Evolutionary conservation across 495 filamentous ascomycete species (phyloP).

Genomic region (Emericellopsis terricola): DNA sequence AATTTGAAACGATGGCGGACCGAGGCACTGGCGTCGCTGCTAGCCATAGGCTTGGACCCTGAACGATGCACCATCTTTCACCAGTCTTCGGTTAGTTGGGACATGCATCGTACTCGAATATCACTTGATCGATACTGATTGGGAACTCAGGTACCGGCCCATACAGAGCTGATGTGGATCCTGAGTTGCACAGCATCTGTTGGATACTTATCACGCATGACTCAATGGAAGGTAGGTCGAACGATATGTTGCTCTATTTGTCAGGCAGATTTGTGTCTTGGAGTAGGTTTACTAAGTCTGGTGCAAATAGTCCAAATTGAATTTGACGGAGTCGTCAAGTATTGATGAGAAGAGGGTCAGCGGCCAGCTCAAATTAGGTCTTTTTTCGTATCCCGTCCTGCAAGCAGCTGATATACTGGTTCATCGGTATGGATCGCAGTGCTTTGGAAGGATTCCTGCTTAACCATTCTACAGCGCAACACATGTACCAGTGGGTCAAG

Average conservation of each 20-base stretch:
- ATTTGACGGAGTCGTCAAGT: constrained; percentile 33
- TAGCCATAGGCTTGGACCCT: constrained; percentile 73
- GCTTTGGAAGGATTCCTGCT: not conserved
- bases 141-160: constrained; percentile 56
- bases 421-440: constrained; percentile 35
- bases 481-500: constrained; percentile 89
- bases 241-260: not conserved
- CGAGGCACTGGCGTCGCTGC: constrained; percentile 58
- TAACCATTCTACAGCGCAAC: constrained; percentile 41
- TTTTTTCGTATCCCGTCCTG: constrained; percentile 91
- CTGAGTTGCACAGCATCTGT: constrained; percentile 74
- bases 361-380: constrained; percentile 57
- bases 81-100: constrained; percentile 42
- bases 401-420: constrained; percentile 90
- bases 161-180: constrained; percentile 91
- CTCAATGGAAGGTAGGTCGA: constrained; percentile 77
- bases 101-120: not conserved
- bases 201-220: constrained; percentile 87
- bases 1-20: constrained; percentile 43
- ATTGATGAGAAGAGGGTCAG: constrained; percentile 33
- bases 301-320: constrained; percentile 45
- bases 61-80: constrained; percentile 63
- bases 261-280: not conserved
- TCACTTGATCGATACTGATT: not conserved
- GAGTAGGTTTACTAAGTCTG: not conserved